Base-by-base conservation (phyloP, 2,329 filamentous ascomycete species). In the Aspergillus clavatus region DNA sequence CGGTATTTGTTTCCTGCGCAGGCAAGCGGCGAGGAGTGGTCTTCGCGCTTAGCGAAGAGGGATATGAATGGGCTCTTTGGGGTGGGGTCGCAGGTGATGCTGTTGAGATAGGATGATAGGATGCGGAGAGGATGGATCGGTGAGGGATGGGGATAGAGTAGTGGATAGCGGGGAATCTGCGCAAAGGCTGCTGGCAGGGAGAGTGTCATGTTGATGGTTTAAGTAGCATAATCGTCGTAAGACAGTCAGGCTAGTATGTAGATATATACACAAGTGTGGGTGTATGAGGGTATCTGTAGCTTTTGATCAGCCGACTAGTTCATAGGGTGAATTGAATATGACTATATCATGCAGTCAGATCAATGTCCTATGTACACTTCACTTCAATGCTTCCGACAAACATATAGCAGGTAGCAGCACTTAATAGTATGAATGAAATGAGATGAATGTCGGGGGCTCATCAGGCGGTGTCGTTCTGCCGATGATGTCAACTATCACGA, bases 1-100 rank as follows among this genome's bases (percentile, higher is more conserved):
- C 64, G 62, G 53, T 67, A 67, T 54, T 67, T 67, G 54, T 67
- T 67, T 11, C 64, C 64, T 22, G 63, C 48, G 43, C 58, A 62
- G 39, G 63, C 57, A 23, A 67, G 56, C 5, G 63, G 62, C 14
- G 62, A 59, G 40, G 54, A 51, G 31, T 67, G 64, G 52, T 67
- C 64, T 56, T 67, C 64, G 22, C 64, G 56, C 52, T 67, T 67
- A 38, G 55, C 45, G 53, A 55, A 61, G 40, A 67, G 42, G 38
- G 53, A 49, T 36, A 63, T 54, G n/a, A 39, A 45, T 23, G 50
- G 47, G 27, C 12, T 26, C 18, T 33, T 23, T 18, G 8, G n/a
- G 38, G 6, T 24, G 14, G 12, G n/a, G n/a, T 8, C 16, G 12
- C 29, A 12, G 29, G 33, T 33, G 19, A 38, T 47, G 29, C n/a